Evolutionary conservation across 768 basidiomycete species (phyloP), one percentile per base, ranked within the genome.

Genomic region (Kwoniella shandongensis): DNA sequence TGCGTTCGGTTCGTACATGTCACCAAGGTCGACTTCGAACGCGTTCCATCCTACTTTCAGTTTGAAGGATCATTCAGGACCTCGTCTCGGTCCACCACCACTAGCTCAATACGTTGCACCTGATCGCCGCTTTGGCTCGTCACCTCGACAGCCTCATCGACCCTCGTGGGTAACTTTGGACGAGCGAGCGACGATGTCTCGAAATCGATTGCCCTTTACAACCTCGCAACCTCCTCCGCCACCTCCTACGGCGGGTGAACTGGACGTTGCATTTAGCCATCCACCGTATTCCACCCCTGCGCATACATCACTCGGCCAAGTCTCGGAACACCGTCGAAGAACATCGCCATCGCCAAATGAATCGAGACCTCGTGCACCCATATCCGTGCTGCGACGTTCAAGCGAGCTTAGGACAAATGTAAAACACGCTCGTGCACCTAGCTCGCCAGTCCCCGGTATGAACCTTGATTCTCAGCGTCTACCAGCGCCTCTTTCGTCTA

Each of bases 111-210:
- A 54, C 29, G 52, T 54, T 25, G 29, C 52, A 1, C 41, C 52
- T n/a, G 52, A 44, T 20, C 7, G 40, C 35, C 52, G 52, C 4
- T 54, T 45, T 26, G 15, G 46, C 27, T 42, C 52, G 13, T 44
- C 52, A 8, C 25, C 22, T 11, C 52, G 42, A 22, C 13, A 42
- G 12, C 18, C 26, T 12, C 26, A 41, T 22, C 52, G 46, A 38
- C n/a, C n/a, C n/a, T n/a, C n/a, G n/a, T 54, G 52, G 52, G 32
- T 54, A 13, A 44, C 42, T 23, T 20, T 44, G n/a, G 52, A 54
- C 25, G 52, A 44, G 4, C 30, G 29, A 38, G 42, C 42, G 1
- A 5, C 35, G 2, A 44, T 23, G 36, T 20, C 30, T 23, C 42
- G 46, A 26, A 17, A 40, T 10, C 42, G 32, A 45, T 44, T 44